Conservation (phyloP, 169 alveolate genomes). For the Plasmodium gonderi region DNA sequence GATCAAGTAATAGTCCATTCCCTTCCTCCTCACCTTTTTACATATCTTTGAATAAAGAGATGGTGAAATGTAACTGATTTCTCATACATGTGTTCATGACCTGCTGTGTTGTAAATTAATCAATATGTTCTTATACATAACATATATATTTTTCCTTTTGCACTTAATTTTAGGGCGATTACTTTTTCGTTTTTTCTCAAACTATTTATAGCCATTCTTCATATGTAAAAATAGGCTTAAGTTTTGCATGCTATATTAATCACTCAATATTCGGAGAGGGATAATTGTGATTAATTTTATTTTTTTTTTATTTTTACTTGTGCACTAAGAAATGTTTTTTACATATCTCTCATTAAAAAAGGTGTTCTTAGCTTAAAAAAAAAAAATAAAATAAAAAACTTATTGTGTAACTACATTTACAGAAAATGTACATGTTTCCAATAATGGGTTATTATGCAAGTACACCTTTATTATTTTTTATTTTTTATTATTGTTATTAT, state of each 20-base stretch:
- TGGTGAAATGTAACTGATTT: conserved; percentile 1
- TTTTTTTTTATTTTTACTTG: not conserved
- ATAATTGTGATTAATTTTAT: not conserved
- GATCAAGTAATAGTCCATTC: not conserved
- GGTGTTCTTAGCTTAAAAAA: conserved; percentile 19
- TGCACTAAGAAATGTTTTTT: not conserved
- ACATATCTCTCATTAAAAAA: not conserved
- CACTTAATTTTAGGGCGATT: not conserved
- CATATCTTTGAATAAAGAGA: not conserved
- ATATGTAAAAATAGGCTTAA: not conserved
- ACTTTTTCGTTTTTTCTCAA: not conserved
- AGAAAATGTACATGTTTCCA: conserved; percentile 9
- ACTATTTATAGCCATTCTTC: too few species aligned
- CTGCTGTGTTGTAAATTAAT: not conserved
- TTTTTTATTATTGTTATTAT: too few species aligned
- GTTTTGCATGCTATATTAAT: too few species aligned
- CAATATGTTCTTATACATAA: not conserved
- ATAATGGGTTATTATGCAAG: conserved; percentile 5
- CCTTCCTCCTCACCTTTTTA: not conserved
- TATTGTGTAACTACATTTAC: not conserved
- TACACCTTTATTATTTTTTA: too few species aligned
- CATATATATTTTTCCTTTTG: not conserved
- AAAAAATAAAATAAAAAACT: conserved; percentile 1
- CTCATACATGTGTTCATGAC: not conserved
- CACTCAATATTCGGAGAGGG: too few species aligned